These are phyloP conservation scores for Yarrowia bubula DNA, from an alignment of 805 yeast species.

Conservation along the genomic window DNA sequence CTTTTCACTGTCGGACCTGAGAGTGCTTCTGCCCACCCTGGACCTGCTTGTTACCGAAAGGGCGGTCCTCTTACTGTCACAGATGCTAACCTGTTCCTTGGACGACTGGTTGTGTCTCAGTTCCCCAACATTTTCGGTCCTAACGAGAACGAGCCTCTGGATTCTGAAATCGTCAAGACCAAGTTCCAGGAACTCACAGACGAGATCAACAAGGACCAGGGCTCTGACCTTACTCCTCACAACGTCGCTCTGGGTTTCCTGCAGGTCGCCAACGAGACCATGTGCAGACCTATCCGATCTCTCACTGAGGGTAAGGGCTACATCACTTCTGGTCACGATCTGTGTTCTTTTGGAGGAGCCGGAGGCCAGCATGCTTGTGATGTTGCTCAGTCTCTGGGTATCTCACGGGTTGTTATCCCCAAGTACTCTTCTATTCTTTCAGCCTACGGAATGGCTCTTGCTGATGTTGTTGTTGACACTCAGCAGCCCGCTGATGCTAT, in stretches of 20 bases:
- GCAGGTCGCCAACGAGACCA: slow-evolving; percentile 79
- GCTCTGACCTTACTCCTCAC: slow-evolving; percentile 48
- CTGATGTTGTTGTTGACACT: slow-evolving; percentile 78
- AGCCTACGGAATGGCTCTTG: slow-evolving; percentile 85
- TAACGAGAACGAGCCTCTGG: slow-evolving; percentile 68
- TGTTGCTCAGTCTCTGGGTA: slow-evolving; percentile 69
- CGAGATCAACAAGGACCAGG: slow-evolving; percentile 52
- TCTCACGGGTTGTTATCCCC: slow-evolving; percentile 67
- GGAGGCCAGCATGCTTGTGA: slow-evolving; percentile 89
- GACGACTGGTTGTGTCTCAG: slow-evolving; percentile 67
- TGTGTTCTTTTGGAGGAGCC: slow-evolving; percentile 89
- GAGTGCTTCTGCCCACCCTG: slow-evolving; percentile 84
- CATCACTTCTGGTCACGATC: slow-evolving; percentile 58
- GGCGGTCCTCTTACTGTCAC: slow-evolving; percentile 83
- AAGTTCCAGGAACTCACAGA: slow-evolving; percentile 57
- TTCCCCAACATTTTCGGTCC: slow-evolving; percentile 86
- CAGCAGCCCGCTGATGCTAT: slow-evolving; percentile 66
- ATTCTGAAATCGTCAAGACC: slow-evolving; percentile 48
- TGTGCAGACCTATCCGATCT: slow-evolving; percentile 87
- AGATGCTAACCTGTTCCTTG: slow-evolving; percentile 75
- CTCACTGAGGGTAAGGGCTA: slow-evolving; percentile 84
- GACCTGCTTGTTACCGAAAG: slow-evolving; percentile 83
- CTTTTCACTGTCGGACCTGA: slow-evolving; percentile 82
- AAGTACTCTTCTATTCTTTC: slow-evolving; percentile 79
- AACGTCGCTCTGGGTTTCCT: slow-evolving; percentile 79